Base-by-base conservation (phyloP, 208 protist genomes). In the Acanthamoeba healyi region DNA sequence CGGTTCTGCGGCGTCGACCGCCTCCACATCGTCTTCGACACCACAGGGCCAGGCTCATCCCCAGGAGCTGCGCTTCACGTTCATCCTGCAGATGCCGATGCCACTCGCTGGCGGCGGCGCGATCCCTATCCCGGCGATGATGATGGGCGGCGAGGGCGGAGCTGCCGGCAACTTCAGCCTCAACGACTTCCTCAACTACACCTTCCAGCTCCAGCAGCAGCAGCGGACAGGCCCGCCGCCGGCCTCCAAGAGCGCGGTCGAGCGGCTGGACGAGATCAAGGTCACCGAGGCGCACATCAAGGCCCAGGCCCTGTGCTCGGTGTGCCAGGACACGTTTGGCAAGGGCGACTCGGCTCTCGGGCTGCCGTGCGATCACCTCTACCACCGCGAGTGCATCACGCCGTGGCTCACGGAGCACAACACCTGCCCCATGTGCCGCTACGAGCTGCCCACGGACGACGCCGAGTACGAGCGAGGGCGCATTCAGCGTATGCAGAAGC, bases 341-440 rank as follows among this genome's bases (percentile, higher is more conserved):
- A 49, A 74, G 88, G 44, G 91, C 49, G 95, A 93, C 54, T 24
- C 56, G 29, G 74, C 14, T 15, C 36, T 54, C 54, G 40, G 42
- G 40, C 42, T 97, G 81, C 96, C 94, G 19, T 97, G 94, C 77
- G 29, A 93, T 22, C 95, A 97, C 88, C 29, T 94, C 54, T 77
- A 90, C 89, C 74, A 95, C 95, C 5, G 61, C 93, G 65, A 93
- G 92, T 98, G 84, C 84, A 93, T 84, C 9, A 44, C 19, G 92
- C 96, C 34, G 88, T 97, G 92, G 96, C 58, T 81, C 58, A 95
- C 91, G 61, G 87, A 82, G 44, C 67, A 82, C 74, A 94, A 97
- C 65, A 94, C 95, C 0, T 97, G 96, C 61, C 96, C 96, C 24
- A 96, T 84, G 34, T 97, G 96, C 79, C 34, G 96, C 19, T 84